Evolutionary conservation across 306 rosid genomes (phyloP), one percentile per base, ranked within the genome.

Genomic region (Cicer cuneatum): DNA sequence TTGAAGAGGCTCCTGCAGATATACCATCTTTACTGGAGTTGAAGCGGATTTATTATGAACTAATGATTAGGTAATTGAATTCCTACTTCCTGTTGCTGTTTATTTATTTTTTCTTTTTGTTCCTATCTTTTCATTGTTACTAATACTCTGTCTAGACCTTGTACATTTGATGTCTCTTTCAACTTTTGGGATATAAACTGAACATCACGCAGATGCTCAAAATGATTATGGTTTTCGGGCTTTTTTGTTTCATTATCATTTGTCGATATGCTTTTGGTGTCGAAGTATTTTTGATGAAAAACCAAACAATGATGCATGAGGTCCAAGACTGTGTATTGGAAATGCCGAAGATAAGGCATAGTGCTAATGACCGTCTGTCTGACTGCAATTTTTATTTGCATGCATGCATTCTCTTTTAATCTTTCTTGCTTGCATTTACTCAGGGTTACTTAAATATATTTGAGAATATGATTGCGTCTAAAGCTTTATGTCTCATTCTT

Each of bases 1-100:
- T 90, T 61, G 98, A 89, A 79, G 96, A 89, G 83, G 81, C 96
- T 78, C 89, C 96, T 33, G 91, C 91, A 65, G 98, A 89, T 85
- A 86, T 89, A 73, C 98, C 96, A 40, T 89, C 98, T 5, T 74
- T 92, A 67, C 66, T 84, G 83, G 98, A 93, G 83, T 80, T 90
- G 87, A 92, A 92, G 87, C 84, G 87, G 69, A 90, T 89, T 74
- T 93, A 87, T 78, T 87, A 93, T 56, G 95, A 93, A 74, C 76
- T 87, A 66, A 93, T 90, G 98, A 93, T 90, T 78, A 59, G 96
- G 98, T 93, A 75, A 66, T 70, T 72, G 47, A 63, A 4, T 39
- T 21, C 49, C 3, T 5, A 49, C 39, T 65, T 47, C 62, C 21
- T 29, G 33, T 74, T 29, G 33, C 33, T 29, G 33, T 29, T 29